Evolutionary conservation across 352 stramenopile genomes (phyloP).

Genomic region (Phytophthora lateralis): DNA sequence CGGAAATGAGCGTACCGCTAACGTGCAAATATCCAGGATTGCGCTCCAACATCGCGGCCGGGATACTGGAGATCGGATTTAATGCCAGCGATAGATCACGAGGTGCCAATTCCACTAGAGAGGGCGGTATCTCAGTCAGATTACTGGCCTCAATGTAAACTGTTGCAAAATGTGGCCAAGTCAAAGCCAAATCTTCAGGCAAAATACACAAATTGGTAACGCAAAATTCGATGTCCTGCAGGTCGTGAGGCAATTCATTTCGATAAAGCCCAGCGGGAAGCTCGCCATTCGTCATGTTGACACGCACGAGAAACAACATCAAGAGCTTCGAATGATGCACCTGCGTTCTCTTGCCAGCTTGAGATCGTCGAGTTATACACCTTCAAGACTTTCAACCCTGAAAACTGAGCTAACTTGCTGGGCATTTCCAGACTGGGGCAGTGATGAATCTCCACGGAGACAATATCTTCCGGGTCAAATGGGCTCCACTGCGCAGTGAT

Average conservation of each 20-base stretch:
- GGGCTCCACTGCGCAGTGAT: slow-evolving; percentile 12
- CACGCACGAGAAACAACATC: slow-evolving; percentile 18
- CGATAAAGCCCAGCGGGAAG: slow-evolving; percentile 16
- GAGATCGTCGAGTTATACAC: slow-evolving; percentile 45
- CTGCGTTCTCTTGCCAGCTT: slow-evolving; percentile 21
- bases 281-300: slow-evolving; percentile 15
- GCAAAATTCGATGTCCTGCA: slow-evolving; percentile 37
- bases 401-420: slow-evolving; percentile 29
- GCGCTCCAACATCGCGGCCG: too few species aligned
- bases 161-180: slow-evolving; percentile 29
- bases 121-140: slow-evolving; percentile 9
- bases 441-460: slow-evolving; percentile 41
- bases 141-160: slow-evolving; percentile 28
- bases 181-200: slow-evolving; percentile 38
- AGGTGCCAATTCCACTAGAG: too few species aligned
- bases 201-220: slow-evolving; percentile 38
- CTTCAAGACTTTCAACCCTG: slow-evolving; percentile 30
- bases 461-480: slow-evolving; percentile 26
- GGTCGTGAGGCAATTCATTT: slow-evolving; percentile 2
- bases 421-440: slow-evolving; percentile 38
- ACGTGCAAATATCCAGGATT: too few species aligned
- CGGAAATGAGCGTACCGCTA: too few species aligned
- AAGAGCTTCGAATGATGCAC: slow-evolving; percentile 24
- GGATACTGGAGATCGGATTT: too few species aligned
- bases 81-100: too few species aligned